Evolutionary conservation across 352 stramenopile species (phyloP), one percentile per base, ranked within the genome.

Genomic region (Phytophthora cactorum): DNA sequence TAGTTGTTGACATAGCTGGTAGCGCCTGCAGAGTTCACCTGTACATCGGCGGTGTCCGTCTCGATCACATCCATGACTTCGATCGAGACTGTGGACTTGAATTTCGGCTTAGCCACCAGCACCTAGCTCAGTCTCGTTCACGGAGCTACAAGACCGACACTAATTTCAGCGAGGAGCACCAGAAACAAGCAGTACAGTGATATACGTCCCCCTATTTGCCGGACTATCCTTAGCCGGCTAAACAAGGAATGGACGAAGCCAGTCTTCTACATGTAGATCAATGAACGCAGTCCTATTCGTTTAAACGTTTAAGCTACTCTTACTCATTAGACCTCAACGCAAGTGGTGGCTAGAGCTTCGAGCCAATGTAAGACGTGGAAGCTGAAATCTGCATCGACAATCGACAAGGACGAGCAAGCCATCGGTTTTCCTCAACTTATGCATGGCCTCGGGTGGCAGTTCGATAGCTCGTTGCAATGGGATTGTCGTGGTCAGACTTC

Each of bases 1-100:
- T 95, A 95, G 52, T 77, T 76, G 66, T 95, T 95, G 39, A 95
- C 84, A 57, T 87, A 79, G 43, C 80, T 90, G 14, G 83, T 77
- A 10, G 65, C 66, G 5, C 86, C 86, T 28, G 82, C 73, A 17
- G 89, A 78, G 56, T 89, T 75, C 60, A 88, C 70, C 50, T 91
- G 70, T 8, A 92, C 84, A 9, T 86, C 75, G 2, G 78, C 83
- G 22, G 70, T 72, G 22, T 84, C 77, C 22, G 86, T 92, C 73
- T 91, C 83, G 28, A 90, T 90, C 66, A 92, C 86, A 31, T 69
- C 77, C 51, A 78, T 78, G 29, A 14, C 55, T 34, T 14, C 29
- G 27, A 14, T 22, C 28, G 10, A 5, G 43, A 28, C 8, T 29
- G 15, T 28, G 34, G 34, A 9, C 34, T 39, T 29, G 3, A 49